Percentiles rank a stretch among this genome's conserved stretches.
Conservation (phyloP, 139 green algal species). For the Asterochloris sp. region DNA sequence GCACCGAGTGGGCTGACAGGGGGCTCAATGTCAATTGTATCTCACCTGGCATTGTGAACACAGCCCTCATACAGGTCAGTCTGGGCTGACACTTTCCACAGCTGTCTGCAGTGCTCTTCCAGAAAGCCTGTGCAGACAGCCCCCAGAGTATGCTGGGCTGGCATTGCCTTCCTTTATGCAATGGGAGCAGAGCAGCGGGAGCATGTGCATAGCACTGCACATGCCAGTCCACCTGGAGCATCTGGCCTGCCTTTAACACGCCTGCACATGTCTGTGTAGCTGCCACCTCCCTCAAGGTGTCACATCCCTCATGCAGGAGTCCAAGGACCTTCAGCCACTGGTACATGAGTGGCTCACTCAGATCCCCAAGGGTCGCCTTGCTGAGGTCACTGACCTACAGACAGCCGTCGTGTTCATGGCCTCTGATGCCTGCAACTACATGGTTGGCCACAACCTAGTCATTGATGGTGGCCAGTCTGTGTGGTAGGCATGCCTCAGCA, state of each 20-base stretch:
- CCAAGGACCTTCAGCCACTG: constrained; percentile 32
- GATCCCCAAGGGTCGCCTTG: constrained; percentile 34
- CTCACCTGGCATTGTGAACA: constrained; percentile 52
- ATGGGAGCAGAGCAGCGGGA: background rate
- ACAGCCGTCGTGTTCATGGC: constrained; percentile 43
- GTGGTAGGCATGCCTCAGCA: background rate
- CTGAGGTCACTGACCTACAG: constrained; percentile 43
- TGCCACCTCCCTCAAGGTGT: no score
- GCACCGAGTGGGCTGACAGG: constrained; percentile 41
- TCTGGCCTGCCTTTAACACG: no score
- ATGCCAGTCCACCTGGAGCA: no score
- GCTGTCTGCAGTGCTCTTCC: background rate
- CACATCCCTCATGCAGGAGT: constrained; percentile 20
- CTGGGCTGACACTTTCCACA: background rate
- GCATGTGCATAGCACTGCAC: background rate
- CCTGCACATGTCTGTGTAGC: no score
- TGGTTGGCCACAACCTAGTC: constrained; percentile 47
- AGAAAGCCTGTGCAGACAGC: background rate
- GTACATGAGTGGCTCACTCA: constrained; percentile 35
- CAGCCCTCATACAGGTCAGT: constrained; percentile 39
- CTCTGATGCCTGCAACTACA: constrained; percentile 34
- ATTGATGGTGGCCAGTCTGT: constrained; percentile 38
- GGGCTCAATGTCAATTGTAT: constrained; percentile 48
- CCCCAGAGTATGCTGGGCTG: background rate
- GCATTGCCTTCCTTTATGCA: background rate